Base-by-base conservation (phyloP, 2,329 filamentous ascomycete species). In the Zopfia rhizophila region DNA sequence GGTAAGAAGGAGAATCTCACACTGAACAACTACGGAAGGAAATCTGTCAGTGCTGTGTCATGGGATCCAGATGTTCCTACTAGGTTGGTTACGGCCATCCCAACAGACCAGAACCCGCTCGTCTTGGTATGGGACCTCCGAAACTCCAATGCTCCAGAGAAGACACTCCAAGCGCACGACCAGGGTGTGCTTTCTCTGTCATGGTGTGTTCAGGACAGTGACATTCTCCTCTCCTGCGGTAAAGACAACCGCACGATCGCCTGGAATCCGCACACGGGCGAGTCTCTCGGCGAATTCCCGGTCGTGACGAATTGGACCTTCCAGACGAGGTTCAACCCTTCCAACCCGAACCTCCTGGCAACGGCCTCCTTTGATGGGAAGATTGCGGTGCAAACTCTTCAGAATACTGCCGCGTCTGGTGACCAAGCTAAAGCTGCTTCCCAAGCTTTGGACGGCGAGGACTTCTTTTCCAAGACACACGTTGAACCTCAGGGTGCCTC, bases 221-320 rank as follows among this genome's bases (percentile, higher is more conserved):
- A 94, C 61, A 80, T 99, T 38, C 77, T 99, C 37, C 81, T 99
- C 16, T 99, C 94, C 2, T 95, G 89, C 57, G 95, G 94, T 58
- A 97, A 97, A 75, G 94, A 99, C 73, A 97, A 97, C 69, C 85
- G 90, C 61, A 97, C 92, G 2, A 83, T 99, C 50, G 86, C 94
- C 51, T 99, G 95, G 94, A 97, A 97, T 72, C 91, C 94, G 1
- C 89, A 94, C 65, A 96, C 89, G 3, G 93, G 93, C 40, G 85
- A 94, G 67, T 81, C 84, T 10, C 88, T 91, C 54, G 94, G 95
- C 56, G 93, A 97, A 73, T 93, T 97, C 66, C 92, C 93, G 4
- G 91, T 97, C 63, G 92, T 96, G 41, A 97, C 93, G n/a, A 99
- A 97, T 73, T 99, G 94, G 93, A 96, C 92, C 5, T 99, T 99